Percentiles rank a stretch among this genome's conserved stretches.
Evolutionary conservation across 306 rosid genomes (phyloP).

Genomic region (Quillaja saponaria): DNA sequence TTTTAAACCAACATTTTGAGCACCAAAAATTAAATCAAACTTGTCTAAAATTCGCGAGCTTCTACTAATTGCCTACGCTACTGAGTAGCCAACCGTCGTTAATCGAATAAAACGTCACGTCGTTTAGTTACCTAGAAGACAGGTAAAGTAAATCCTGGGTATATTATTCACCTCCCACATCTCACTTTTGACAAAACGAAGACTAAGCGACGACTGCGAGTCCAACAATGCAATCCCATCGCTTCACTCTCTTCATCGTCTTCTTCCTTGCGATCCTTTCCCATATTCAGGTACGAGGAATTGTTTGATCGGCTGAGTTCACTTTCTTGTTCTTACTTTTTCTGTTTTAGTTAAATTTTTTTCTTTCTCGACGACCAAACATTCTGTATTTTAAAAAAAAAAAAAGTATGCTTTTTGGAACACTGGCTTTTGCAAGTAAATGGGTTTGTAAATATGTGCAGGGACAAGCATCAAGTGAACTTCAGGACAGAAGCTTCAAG

Average conservation of each 20-base stretch:
- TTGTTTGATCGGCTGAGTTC: not conserved
- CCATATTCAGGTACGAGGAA: constrained; percentile 31
- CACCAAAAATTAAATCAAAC: no score
- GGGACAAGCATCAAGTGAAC: constrained; percentile 28
- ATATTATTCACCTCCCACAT: no score
- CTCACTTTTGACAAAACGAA: not conserved
- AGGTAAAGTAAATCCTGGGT: not conserved
- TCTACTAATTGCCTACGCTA: no score
- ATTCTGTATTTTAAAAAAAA: not conserved
- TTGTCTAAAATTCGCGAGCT: no score
- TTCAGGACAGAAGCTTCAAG: constrained; percentile 12
- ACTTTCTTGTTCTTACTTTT: not conserved
- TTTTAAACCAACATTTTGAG: no score
- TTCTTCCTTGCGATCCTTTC: constrained; percentile 36
- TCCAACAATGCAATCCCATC: constrained; percentile 37
- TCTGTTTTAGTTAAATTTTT: not conserved
- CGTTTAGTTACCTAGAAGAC: no score
- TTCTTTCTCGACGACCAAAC: not conserved
- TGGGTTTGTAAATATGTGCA: constrained; percentile 13
- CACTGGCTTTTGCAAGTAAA: not conserved
- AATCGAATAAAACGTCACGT: no score
- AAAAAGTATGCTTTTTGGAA: not conserved
- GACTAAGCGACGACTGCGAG: not conserved
- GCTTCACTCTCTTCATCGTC: constrained; percentile 34
- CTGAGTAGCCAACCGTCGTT: no score